phyloP scores from a whole-genome alignment of 495 filamentous ascomycete species.

The Thozetella sp. region DNA sequence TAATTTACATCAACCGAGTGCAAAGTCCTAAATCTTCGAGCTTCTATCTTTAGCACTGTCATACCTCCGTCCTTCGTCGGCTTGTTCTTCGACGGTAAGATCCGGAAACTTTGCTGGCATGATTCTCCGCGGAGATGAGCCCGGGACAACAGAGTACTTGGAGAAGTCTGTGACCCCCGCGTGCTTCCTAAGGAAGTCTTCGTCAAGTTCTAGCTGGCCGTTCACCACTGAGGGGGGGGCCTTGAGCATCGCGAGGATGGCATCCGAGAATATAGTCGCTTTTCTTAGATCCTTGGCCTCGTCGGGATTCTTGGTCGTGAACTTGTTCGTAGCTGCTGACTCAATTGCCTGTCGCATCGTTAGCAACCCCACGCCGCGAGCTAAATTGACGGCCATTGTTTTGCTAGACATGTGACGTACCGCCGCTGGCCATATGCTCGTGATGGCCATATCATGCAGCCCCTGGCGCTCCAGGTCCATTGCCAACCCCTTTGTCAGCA shows the following conservation, averaged over 20 bases:
- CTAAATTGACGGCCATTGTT: not conserved
- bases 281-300: constrained; percentile 62
- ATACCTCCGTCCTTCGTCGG: constrained; percentile 74
- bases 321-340: constrained; percentile 67
- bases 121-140: constrained; percentile 67
- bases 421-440: constrained; percentile 79
- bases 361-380: constrained; percentile 3
- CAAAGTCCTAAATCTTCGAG: constrained; percentile 21
- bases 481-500: constrained; percentile 76
- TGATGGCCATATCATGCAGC: constrained; percentile 70
- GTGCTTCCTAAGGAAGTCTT: constrained; percentile 75
- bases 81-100: constrained; percentile 75
- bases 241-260: constrained; percentile 72
- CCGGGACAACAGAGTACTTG: constrained; percentile 69
- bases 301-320: constrained; percentile 44
- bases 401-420: constrained; percentile 42
- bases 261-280: constrained; percentile 77
- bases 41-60: constrained; percentile 56
- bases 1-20: too few species aligned
- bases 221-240: constrained; percentile 65
- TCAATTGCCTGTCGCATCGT: constrained; percentile 57
- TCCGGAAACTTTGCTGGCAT: constrained; percentile 77
- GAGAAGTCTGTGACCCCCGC: constrained; percentile 73
- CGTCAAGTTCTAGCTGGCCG: constrained; percentile 73
- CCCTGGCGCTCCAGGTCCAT: constrained; percentile 80